Evolutionary conservation across 2,329 filamentous ascomycete species (phyloP), one percentile per base, ranked within the genome.

Genomic region (Aureobasidium sp.): DNA sequence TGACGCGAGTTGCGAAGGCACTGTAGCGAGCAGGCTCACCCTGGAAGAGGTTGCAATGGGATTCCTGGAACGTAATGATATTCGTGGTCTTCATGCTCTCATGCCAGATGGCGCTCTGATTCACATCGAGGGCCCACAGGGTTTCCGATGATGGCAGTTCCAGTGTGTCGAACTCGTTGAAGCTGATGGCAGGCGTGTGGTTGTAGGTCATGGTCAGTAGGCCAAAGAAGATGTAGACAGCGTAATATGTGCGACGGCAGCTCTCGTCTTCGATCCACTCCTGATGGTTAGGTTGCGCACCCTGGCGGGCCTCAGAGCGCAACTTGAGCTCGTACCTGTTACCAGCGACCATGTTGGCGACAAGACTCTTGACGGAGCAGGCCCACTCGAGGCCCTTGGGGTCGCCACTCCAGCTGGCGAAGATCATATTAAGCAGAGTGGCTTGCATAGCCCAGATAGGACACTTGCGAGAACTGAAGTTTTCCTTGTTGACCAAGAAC

Each of bases 151-250:
- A 96, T 1, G 94, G 94, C 61, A 99, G 82, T 73, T 94, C 89
- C 53, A 97, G 77, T 61, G 92, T 90, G 72, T 97, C 94, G 66
- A 99, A 96, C 74, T 97, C 94, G 74, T 97, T 96, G 81, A 97
- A 97, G 76, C 90, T 92, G 79, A 99, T 97, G 35, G 92, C 93
- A 14, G 94, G 94, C 1, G 93, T 97, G 76, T 97, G 94, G 73
- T 97, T 97, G 82, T 95, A 99, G 0, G 93, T 95, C 75, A 99
- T 76, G 0, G 94, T 97, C 68, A 97, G 78, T 70, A 97, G 82
- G 61, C 94, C 94, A 71, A 97, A 97, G 83, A 97, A 97, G 75
- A 97, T 96, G 79, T 97, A 99, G 64, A 97, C 94, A 0, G 94
- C 93, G 70, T 96, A 99, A 78, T 97, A 99, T 0, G 94, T 97